These are phyloP conservation scores for Chytridium lagenaria DNA, from an alignment of 371 early-diverging fungal species.

Conservation along the genomic window DNA sequence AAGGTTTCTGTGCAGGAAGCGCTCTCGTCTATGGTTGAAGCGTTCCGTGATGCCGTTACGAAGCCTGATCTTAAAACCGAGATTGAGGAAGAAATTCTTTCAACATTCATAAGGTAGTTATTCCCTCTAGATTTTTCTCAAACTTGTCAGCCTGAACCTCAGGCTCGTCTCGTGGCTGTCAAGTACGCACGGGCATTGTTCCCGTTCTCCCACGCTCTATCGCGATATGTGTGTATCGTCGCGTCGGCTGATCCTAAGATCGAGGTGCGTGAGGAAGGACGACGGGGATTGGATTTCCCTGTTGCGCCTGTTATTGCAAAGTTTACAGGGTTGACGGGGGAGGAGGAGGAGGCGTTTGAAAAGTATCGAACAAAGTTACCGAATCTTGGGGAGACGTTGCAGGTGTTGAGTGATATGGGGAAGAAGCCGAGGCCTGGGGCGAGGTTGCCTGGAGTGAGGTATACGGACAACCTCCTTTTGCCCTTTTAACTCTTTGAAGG, in stretches of 20 bases:
- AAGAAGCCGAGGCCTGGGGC: conserved; percentile 20
- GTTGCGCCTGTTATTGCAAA: conserved; percentile 19
- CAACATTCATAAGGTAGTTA: conserved; percentile 69
- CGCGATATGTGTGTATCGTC: conserved; percentile 79
- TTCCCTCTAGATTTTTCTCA: background rate
- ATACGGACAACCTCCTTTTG: background rate
- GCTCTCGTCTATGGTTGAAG: conserved; percentile 77
- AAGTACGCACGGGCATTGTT: conserved; percentile 80
- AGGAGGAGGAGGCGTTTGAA: conserved; percentile 9
- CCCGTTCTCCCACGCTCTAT: conserved; percentile 72
- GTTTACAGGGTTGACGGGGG: conserved; percentile 14
- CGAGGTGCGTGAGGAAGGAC: conserved; percentile 78
- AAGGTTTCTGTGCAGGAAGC: conserved; percentile 82
- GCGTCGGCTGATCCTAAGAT: conserved; percentile 72
- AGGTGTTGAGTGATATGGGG: conserved; percentile 21
- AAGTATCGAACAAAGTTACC: conserved; percentile 31
- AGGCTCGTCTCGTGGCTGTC: conserved; percentile 69
- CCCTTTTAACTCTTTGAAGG: conserved; percentile 12
- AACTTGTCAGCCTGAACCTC: conserved; percentile 53
- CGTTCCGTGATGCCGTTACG: conserved; percentile 54
- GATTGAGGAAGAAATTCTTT: conserved; percentile 58
- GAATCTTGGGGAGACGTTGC: conserved; percentile 35
- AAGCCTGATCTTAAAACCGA: conserved; percentile 48
- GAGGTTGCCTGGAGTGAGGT: conserved; percentile 33
- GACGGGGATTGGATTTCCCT: conserved; percentile 52